Evolutionary conservation across 169 alveolate genomes (phyloP), one percentile per base, ranked within the genome.

Genomic region (Besnoitia besnoiti): DNA sequence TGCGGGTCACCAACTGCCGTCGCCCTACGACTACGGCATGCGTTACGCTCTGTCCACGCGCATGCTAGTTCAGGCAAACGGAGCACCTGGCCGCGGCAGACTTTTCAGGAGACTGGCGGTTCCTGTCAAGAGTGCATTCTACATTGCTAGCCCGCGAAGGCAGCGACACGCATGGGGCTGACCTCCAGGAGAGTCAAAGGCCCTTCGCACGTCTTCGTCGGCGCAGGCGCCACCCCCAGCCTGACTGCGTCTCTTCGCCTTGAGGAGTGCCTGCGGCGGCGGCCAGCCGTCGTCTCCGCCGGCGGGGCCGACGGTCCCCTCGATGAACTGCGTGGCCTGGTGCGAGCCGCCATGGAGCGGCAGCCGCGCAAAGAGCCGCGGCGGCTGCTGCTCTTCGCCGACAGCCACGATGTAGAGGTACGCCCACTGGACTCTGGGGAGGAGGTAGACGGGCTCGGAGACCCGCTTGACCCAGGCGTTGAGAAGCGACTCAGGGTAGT

Each of bases 401-500:
- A 50, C 93, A 24, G 89, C 51, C 10, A 89, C 89, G 44, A 89
- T 24, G 75, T 89, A 89, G 59, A 75, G 85, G n/a, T 89, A 89
- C 59, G 77, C 93, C 46, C 59, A 84, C 82, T 89, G 89, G 46
- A 89, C 89, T 62, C 76, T 77, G n/a, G 93, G 93, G 49, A 89
- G 93, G n/a, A 89, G 93, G 77, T 75, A 76, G 44, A 89, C 89
- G 5, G 93, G 89, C 33, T 89, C 89, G n/a, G 93, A 50, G n/a
- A 75, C 88, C 14, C 93, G 88, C 30, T 49, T 39, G 10, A 89
- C 93, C 93, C 93, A 89, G 1, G 80, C 89, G 40, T 89, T 89
- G 55, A 89, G 49, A 24, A 89, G 67, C 42, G 93, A 89, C 0
- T 39, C 50, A 21, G 87, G 87, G 40, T 77, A 77, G 40, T 39